A percentile compares a stretch with the other conserved stretches of the same genome.
phyloP scores from a whole-genome alignment of 495 filamentous ascomycete genomes.

The Penicillium arizonense region DNA sequence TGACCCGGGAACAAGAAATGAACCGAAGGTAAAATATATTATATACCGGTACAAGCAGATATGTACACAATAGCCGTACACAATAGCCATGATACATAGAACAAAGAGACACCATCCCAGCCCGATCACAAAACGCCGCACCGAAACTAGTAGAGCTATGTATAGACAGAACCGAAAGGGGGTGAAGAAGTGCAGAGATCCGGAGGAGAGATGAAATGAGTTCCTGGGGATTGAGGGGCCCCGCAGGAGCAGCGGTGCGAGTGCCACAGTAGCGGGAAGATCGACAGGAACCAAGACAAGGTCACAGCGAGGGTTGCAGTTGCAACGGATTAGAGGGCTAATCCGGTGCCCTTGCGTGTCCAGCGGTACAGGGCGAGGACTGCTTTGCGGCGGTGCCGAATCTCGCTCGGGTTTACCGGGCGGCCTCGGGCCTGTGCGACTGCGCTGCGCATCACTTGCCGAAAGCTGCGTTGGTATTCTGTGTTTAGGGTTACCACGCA shows the following conservation, averaged over 20 bases:
- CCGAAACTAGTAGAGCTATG: no score
- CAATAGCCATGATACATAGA: not conserved
- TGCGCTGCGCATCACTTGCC: slow-evolving; percentile 79
- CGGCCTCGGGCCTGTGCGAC: slow-evolving; percentile 74
- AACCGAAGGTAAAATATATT: no score
- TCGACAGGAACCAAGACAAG: slow-evolving; percentile 6
- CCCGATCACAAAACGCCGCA: no score
- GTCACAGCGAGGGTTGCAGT: not conserved
- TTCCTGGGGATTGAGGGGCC: not conserved
- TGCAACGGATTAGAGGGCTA: slow-evolving; percentile 57
- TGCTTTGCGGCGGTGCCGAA: slow-evolving; percentile 70
- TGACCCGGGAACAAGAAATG: no score
- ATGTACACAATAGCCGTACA: no score
- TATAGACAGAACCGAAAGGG: not conserved
- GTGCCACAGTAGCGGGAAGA: not conserved
- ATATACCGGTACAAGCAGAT: no score
- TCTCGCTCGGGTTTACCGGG: slow-evolving; percentile 72
- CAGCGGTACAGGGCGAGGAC: slow-evolving; percentile 74
- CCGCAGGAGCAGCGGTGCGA: not conserved
- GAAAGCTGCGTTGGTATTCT: slow-evolving; percentile 83
- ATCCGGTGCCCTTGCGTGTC: slow-evolving; percentile 74
- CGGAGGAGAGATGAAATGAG: not conserved
- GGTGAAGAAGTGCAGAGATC: not conserved
- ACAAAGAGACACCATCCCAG: not conserved
- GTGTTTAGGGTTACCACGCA: slow-evolving; percentile 84